A percentile compares a stretch with the other conserved stretches of the same genome.
These are phyloP conservation scores for Umbelopsis sp. DNA, from an alignment of 192 early-diverging fungal genomes.

Conservation along the genomic window DNA sequence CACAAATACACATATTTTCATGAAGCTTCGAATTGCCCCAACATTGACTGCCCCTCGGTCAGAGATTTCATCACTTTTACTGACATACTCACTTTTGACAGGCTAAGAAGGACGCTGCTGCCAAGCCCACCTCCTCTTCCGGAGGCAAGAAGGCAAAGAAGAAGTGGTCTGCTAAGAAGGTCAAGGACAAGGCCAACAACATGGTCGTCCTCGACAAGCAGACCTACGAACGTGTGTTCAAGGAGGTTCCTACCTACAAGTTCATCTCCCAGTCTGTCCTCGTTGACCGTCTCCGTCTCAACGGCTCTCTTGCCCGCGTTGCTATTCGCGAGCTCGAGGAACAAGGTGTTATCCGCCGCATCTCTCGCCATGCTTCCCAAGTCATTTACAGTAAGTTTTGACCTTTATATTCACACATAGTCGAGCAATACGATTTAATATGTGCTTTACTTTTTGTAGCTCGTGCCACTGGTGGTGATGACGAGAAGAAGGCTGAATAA, in stretches of 20 bases:
- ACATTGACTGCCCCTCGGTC: too few species aligned
- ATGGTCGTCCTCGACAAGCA: constrained; percentile 95
- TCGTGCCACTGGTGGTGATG: constrained; percentile 39
- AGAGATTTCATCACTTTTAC: background rate
- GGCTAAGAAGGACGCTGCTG: constrained; percentile 66
- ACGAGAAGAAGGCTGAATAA: constrained; percentile 36
- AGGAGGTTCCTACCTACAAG: constrained; percentile 99
- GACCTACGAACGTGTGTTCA: constrained; percentile 98
- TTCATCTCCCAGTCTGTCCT: constrained; percentile 97
- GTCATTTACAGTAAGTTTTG: constrained; percentile 70
- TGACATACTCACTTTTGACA: constrained; percentile 19
- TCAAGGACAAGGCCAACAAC: constrained; percentile 99
- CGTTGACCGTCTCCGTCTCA: constrained; percentile 97
- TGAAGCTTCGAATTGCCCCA: too few species aligned
- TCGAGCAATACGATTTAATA: background rate
- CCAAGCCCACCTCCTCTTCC: constrained; percentile 57
- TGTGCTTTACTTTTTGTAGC: constrained; percentile 23
- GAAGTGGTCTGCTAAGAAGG: constrained; percentile 99
- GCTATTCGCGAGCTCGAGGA: constrained; percentile 92
- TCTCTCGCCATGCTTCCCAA: constrained; percentile 91
- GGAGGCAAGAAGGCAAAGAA: constrained; percentile 65
- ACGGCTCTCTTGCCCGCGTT: constrained; percentile 94
- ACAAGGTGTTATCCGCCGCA: constrained; percentile 90
- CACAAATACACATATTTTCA: too few species aligned
- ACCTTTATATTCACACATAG: background rate